Evolutionary conservation across 495 filamentous ascomycete genomes (phyloP).

Genomic region (Talaromyces thailandensis): DNA sequence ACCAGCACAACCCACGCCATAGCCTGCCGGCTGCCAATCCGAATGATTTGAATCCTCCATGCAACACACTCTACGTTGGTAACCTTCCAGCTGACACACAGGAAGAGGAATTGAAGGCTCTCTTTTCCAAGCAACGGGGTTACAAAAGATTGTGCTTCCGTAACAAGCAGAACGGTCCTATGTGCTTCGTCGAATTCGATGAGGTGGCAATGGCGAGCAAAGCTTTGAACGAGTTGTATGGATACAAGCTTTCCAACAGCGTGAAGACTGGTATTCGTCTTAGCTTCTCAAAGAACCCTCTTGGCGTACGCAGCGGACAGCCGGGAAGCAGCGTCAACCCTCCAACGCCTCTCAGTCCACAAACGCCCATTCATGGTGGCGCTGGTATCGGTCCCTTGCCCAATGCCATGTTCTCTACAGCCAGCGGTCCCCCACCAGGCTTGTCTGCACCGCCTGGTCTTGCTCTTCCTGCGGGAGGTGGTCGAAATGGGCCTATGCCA

Average conservation of each 20-base stretch:
- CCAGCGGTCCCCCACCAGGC: slow-evolving; percentile 68
- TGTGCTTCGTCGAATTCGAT: slow-evolving; percentile 99
- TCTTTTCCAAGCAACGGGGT: slow-evolving; percentile 90
- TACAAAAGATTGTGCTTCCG: slow-evolving; percentile 95
- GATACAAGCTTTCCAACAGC: slow-evolving; percentile 80
- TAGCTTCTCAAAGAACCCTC: slow-evolving; percentile 95
- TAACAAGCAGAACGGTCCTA: slow-evolving; percentile 96
- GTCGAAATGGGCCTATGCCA: slow-evolving; percentile 28
- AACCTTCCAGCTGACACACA: slow-evolving; percentile 92
- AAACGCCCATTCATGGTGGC: slow-evolving; percentile 34
- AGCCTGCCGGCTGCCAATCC: slow-evolving; percentile 87
- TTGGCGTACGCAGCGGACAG: slow-evolving; percentile 81
- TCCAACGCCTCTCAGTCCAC: slow-evolving; percentile 39
- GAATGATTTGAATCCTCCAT: slow-evolving; percentile 94
- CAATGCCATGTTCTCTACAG: slow-evolving; percentile 56
- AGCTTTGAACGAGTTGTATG: slow-evolving; percentile 85
- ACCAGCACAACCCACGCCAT: slow-evolving; percentile 52
- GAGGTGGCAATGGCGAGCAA: slow-evolving; percentile 91
- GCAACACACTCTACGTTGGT: slow-evolving; percentile 96
- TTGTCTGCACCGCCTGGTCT: slow-evolving; percentile 62
- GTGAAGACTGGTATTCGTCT: slow-evolving; percentile 95
- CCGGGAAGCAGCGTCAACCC: slow-evolving; percentile 41
- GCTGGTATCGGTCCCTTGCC: slow-evolving; percentile 49
- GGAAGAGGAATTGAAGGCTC: slow-evolving; percentile 89
- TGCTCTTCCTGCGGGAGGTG: slow-evolving; percentile 27